phyloP scores from a whole-genome alignment of 2,329 filamentous ascomycete species.

The Beauveria sp. region DNA sequence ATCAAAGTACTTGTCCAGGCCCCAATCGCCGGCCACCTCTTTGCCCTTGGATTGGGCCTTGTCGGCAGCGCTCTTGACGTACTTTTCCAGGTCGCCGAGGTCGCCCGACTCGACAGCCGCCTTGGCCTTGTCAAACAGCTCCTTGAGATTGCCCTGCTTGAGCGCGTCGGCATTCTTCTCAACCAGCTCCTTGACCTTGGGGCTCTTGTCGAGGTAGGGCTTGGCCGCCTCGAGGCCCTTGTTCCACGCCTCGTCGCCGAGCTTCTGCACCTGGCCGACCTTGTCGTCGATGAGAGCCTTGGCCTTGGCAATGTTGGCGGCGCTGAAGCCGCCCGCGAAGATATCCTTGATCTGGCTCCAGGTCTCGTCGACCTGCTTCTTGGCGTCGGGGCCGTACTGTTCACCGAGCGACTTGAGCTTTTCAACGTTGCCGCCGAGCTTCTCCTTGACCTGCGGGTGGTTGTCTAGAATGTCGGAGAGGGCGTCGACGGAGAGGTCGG shows the following conservation, averaged over 20 bases:
- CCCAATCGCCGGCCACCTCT: conserved; percentile 20
- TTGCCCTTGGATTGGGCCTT: conserved; percentile 16
- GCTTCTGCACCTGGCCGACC: conserved; percentile 60
- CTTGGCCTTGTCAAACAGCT: conserved; percentile 57
- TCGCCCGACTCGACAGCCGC: conserved; percentile 55
- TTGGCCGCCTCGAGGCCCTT: conserved; percentile 64
- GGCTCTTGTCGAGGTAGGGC: conserved; percentile 67
- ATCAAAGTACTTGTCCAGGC: conserved; percentile 54
- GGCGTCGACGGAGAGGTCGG: conserved; percentile 54
- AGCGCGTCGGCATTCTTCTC: conserved; percentile 63
- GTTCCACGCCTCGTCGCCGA: conserved; percentile 65
- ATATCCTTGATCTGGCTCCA: conserved; percentile 66
- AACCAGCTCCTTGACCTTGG: conserved; percentile 64
- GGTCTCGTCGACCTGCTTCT: conserved; percentile 66
- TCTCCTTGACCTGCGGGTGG: conserved; percentile 65
- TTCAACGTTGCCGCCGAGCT: conserved; percentile 59
- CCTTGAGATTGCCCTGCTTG: conserved; percentile 57
- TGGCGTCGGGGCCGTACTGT: conserved; percentile 65
- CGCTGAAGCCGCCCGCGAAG: conserved; percentile 52
- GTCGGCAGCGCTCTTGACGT: conserved; percentile 24
- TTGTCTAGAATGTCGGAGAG: conserved; percentile 61
- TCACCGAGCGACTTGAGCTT: conserved; percentile 63
- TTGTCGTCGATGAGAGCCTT: conserved; percentile 62
- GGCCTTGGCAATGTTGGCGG: conserved; percentile 44
- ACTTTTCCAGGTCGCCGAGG: conserved; percentile 34